Percentiles rank a stretch among this genome's conserved stretches.
Evolutionary conservation across 371 early-diverging fungal genomes (phyloP).

Genomic region (Syncephalastrum sp.): DNA sequence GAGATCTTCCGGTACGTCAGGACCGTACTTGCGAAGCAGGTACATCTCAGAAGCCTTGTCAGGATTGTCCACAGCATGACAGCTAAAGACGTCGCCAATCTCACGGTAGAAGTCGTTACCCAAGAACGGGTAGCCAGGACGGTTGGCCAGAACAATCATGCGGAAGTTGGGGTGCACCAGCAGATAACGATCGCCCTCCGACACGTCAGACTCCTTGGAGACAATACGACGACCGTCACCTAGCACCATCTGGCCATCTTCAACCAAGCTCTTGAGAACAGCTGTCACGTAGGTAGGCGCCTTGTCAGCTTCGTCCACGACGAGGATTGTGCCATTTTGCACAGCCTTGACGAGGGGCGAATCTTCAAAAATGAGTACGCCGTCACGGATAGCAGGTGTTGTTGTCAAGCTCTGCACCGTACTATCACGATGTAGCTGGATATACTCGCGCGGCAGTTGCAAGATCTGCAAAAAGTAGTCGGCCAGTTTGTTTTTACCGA

Average conservation of each 20-base stretch:
- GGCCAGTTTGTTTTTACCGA: slow-evolving; percentile 82
- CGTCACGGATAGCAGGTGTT: slow-evolving; percentile 73
- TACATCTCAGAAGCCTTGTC: slow-evolving; percentile 75
- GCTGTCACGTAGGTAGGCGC: slow-evolving; percentile 85
- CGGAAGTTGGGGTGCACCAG: slow-evolving; percentile 74
- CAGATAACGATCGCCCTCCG: slow-evolving; percentile 44
- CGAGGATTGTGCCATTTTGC: slow-evolving; percentile 67
- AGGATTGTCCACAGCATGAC: slow-evolving; percentile 83
- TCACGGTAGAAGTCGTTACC: slow-evolving; percentile 87
- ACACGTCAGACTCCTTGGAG: slow-evolving; percentile 45
- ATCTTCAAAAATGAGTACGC: slow-evolving; percentile 75
- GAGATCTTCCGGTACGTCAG: slow-evolving; percentile 67
- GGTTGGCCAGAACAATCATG: slow-evolving; percentile 84
- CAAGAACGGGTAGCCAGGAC: slow-evolving; percentile 77
- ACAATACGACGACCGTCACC: slow-evolving; percentile 82
- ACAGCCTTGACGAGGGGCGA: slow-evolving; percentile 77
- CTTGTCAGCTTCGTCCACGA: slow-evolving; percentile 89
- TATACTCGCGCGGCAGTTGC: slow-evolving; percentile 77
- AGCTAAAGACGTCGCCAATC: slow-evolving; percentile 79
- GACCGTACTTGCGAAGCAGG: slow-evolving; percentile 72
- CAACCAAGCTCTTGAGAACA: slow-evolving; percentile 75
- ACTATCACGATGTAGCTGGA: slow-evolving; percentile 83
- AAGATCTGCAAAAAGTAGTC: slow-evolving; percentile 79
- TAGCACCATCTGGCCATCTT: slow-evolving; percentile 86
- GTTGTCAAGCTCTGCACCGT: slow-evolving; percentile 82